Evolutionary conservation across 108 stramenopile genomes (phyloP), one percentile per base, ranked within the genome.

Genomic region (Pseudonitzschia multiseries): DNA sequence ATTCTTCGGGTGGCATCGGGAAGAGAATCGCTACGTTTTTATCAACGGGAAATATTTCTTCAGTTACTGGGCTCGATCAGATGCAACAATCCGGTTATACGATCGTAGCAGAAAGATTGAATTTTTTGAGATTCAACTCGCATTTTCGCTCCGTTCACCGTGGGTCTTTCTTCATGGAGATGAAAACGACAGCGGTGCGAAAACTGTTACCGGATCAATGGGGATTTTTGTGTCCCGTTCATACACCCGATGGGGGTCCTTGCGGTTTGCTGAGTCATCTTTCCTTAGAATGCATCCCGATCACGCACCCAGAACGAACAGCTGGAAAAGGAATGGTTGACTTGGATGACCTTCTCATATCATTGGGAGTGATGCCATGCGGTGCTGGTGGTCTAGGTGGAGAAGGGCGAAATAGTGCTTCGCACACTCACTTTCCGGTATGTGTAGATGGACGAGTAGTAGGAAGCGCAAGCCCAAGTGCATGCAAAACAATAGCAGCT

Each of bases 201-300:
- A 98, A 99, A 72, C 86, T 99, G 41, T 85, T 99, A 42, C 98
- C 98, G 4, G 99, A 99, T 72, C 93, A 96, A 70, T 99, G 98
- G 97, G 98, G 98, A 13, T 99, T 97, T 71, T 76, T 99, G 33
- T 99, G 99, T 82, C 99, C 99, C 18, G 99, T 99, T 28, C 99
- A 99, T 81, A 99, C 99, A 22, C 99, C 99, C 1, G 99, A 99
- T 84, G 99, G 99, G 10, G 90, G 96, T 8, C 99, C 99, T 13
- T 99, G 99, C 81, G 99, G 99, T 57, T 82, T 99, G 54, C 78
- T 99, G 67, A 97, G 96, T 86, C 99, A 99, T 74, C 60, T 99
- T 61, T 84, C 97, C 14, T 70, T 96, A 29, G 86, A 89, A 70
- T 88, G 91, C 65, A 62, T 75, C 27, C 86, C 86, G 14, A 77